phyloP scores from a whole-genome alignment of 345 rosid genomes.

The Combretum micranthum region DNA sequence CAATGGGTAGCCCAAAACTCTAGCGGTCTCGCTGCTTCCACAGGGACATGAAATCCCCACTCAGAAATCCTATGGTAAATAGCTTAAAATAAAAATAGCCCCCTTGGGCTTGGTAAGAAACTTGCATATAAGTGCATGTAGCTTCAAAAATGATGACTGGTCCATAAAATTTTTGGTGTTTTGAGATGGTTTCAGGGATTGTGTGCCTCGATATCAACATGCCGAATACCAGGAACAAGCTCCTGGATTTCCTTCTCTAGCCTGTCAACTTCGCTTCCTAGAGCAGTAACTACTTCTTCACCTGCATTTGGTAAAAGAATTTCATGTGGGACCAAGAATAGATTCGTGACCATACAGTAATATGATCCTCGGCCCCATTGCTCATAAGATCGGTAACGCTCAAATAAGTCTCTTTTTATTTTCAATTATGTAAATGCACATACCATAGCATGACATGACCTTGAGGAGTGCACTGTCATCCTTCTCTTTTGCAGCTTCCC shows the following conservation, averaged over 20 bases:
- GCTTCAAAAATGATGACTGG: background rate
- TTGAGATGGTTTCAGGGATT: conserved; percentile 36
- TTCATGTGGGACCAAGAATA: background rate
- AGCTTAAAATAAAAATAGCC: too few species aligned
- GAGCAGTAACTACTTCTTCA: conserved; percentile 95
- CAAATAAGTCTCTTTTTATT: too few species aligned
- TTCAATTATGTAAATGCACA: background rate
- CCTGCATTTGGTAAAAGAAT: conserved; percentile 33
- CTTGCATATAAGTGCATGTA: too few species aligned
- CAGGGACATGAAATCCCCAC: too few species aligned
- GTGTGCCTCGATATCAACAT: conserved; percentile 97
- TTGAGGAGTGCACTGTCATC: conserved; percentile 63
- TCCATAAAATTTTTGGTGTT: background rate
- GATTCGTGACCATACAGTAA: too few species aligned
- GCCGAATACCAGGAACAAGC: conserved; percentile 93
- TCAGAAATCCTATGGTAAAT: too few species aligned
- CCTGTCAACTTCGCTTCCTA: conserved; percentile 97
- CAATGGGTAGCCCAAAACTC: too few species aligned
- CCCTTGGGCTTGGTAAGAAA: too few species aligned
- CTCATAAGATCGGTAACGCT: too few species aligned
- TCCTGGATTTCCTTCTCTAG: conserved; percentile 91
- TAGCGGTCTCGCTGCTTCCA: too few species aligned
- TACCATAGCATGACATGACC: conserved; percentile 86
- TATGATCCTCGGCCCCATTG: too few species aligned
- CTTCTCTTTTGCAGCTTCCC: conserved; percentile 55